phyloP scores from a whole-genome alignment of 768 basidiomycete species.

The Pleurotus giganteus region DNA sequence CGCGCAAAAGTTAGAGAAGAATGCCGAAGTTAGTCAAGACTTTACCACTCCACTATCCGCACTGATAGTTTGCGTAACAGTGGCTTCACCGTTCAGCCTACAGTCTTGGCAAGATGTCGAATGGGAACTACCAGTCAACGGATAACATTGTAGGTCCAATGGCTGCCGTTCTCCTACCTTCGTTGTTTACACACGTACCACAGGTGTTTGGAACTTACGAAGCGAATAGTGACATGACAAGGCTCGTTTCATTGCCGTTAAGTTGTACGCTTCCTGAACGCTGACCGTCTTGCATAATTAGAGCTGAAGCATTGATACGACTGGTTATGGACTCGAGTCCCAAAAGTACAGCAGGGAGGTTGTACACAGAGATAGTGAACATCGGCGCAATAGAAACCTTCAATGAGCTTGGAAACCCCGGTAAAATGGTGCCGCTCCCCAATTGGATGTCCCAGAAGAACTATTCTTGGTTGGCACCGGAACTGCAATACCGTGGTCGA shows the following conservation, averaged over 20 bases:
- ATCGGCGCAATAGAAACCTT: too few species aligned
- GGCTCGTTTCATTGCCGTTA: background rate
- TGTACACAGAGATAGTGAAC: background rate
- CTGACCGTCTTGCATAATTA: background rate
- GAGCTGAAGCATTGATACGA: background rate
- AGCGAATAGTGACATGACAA: background rate
- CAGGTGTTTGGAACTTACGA: background rate
- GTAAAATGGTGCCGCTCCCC: too few species aligned
- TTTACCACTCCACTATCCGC: background rate
- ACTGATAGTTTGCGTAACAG: background rate
- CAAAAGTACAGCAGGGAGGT: background rate
- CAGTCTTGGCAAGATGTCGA: background rate
- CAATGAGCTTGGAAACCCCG: too few species aligned
- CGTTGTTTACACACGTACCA: background rate
- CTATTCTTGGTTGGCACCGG: background rate
- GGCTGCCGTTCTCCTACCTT: background rate
- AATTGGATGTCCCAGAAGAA: background rate
- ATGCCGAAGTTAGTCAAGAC: background rate
- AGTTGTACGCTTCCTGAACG: background rate
- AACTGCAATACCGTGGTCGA: background rate
- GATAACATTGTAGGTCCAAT: background rate
- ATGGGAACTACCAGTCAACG: background rate
- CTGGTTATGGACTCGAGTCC: background rate
- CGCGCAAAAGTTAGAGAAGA: background rate
- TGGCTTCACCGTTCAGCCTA: background rate